Conservation (phyloP, 2,329 filamentous ascomycete genomes). For the Coniochaeta ligniaria region DNA sequence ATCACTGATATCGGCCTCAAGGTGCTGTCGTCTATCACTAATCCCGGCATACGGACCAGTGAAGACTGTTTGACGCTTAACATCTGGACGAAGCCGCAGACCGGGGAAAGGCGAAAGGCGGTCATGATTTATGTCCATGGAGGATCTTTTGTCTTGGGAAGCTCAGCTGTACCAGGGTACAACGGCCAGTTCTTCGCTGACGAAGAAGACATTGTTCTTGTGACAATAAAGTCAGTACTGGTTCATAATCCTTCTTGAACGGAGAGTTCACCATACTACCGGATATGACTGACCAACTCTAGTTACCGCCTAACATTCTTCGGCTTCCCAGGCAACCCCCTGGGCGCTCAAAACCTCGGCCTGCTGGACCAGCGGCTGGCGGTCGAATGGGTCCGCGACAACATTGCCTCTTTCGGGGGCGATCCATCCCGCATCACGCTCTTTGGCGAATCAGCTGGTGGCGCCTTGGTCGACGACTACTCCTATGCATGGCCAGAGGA, state of each 20-base stretch:
- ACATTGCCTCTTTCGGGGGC: constrained; percentile 38
- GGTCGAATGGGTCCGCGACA: constrained; percentile 40
- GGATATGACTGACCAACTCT: background rate
- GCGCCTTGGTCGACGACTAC: constrained; percentile 33
- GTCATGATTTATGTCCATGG: constrained; percentile 31
- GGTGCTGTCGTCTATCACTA: constrained; percentile 15
- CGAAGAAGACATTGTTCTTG: constrained; percentile 34
- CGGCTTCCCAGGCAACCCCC: constrained; percentile 28
- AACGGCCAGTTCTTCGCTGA: constrained; percentile 34
- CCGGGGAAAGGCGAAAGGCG: constrained; percentile 17
- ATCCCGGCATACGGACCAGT: constrained; percentile 12
- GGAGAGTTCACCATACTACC: too few species aligned
- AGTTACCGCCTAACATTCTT: constrained; percentile 34
- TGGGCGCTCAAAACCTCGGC: constrained; percentile 30
- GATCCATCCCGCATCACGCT: constrained; percentile 30
- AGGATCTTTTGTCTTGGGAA: constrained; percentile 20
- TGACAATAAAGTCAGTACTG: constrained; percentile 30
- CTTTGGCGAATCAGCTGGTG: constrained; percentile 38
- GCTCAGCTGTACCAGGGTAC: constrained; percentile 28
- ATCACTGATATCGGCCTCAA: constrained; percentile 19
- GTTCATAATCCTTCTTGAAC: too few species aligned
- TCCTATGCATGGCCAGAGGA: constrained; percentile 38
- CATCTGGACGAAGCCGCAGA: constrained; percentile 27
- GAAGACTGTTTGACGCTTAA: constrained; percentile 32
- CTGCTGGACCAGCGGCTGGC: constrained; percentile 41